phyloP scores from a whole-genome alignment of 192 early-diverging fungal genomes.

The Podila minutissima region DNA sequence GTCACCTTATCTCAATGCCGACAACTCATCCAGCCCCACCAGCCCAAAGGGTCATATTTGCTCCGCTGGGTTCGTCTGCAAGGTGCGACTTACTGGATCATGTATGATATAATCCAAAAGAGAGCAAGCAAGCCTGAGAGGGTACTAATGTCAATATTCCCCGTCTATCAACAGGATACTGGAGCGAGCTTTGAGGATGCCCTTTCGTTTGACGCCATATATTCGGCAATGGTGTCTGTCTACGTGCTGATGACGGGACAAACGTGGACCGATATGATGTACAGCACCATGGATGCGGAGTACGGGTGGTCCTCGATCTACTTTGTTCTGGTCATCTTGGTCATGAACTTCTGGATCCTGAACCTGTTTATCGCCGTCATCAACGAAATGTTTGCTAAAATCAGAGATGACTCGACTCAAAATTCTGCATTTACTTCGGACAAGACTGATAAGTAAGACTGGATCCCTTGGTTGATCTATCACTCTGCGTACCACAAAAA shows the following conservation, averaged over 20 bases:
- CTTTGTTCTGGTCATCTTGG: constrained; percentile 64
- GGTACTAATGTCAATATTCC: background rate
- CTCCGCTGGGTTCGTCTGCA: constrained; percentile 53
- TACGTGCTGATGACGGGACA: constrained; percentile 68
- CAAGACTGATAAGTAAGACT: constrained; percentile 41
- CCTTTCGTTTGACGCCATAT: constrained; percentile 65
- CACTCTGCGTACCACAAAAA: too few relatives aligned
- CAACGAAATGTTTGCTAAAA: constrained; percentile 72
- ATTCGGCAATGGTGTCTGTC: constrained; percentile 61
- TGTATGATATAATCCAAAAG: background rate
- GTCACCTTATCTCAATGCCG: constrained; percentile 9
- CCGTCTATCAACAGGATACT: constrained; percentile 11
- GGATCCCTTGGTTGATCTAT: background rate
- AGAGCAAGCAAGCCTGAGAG: too few relatives aligned
- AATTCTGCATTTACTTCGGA: constrained; percentile 67
- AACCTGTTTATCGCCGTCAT: constrained; percentile 75
- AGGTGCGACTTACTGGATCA: constrained; percentile 23
- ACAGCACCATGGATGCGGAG: constrained; percentile 68
- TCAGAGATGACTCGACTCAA: constrained; percentile 65
- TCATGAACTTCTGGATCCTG: constrained; percentile 74
- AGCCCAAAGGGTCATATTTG: constrained; percentile 66
- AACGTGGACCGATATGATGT: constrained; percentile 71
- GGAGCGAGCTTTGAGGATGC: constrained; percentile 43
- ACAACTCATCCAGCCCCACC: background rate
- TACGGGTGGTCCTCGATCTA: constrained; percentile 59